A percentile compares a stretch with the other conserved stretches of the same genome.
Evolutionary conservation across 1,284 basidiomycete species (phyloP).

Genomic region (Austropuccinia psidii): DNA sequence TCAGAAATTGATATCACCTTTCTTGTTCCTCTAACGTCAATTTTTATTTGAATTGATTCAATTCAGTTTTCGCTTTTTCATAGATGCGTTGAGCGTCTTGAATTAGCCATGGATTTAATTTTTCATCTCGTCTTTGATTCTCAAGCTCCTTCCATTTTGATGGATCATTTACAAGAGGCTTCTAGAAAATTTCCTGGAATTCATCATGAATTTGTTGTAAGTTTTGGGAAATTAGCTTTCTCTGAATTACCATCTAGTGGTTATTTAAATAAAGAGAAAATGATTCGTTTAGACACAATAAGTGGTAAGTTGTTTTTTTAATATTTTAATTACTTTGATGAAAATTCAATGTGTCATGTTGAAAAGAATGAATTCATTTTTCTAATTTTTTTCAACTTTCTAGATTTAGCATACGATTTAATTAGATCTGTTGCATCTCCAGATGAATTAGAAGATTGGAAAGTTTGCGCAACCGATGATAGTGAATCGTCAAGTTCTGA

Average conservation of each 20-base stretch:
- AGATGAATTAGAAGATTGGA: constrained; percentile 25
- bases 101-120: background rate
- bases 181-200: background rate
- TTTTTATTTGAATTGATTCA: background rate
- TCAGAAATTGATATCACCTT: background rate
- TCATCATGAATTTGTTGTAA: constrained; percentile 19
- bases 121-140: background rate
- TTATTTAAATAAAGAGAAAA: background rate
- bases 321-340: background rate
- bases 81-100: constrained; percentile 13
- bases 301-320: background rate
- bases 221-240: constrained; percentile 2
- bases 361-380: no score
- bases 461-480: background rate
- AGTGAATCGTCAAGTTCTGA: no score
- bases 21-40: background rate
- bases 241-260: background rate
- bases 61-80: background rate
- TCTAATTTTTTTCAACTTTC: no score
- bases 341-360: no score
- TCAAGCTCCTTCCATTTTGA: background rate
- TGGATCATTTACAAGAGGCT: background rate
- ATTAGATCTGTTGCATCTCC: constrained; percentile 12
- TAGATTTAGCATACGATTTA: constrained; percentile 23
- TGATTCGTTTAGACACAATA: background rate